phyloP scores from a whole-genome alignment of 441 rosid species.

The Euphorbia schlechtendalii region DNA sequence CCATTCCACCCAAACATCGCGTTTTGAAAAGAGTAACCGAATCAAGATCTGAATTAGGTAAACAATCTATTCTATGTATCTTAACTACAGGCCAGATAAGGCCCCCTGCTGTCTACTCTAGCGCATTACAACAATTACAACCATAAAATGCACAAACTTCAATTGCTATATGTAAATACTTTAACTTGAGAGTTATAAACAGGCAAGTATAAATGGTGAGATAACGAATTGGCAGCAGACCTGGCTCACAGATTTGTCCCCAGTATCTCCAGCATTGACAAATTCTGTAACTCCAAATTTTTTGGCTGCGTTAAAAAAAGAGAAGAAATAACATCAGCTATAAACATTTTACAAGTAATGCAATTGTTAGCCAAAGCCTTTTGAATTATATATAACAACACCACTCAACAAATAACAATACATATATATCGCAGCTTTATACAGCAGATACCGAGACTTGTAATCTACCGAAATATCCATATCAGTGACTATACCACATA shows the following conservation, averaged over 20 bases:
- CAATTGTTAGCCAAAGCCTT: slow-evolving; percentile 1
- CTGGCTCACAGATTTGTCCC: slow-evolving; percentile 51
- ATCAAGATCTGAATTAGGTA: neutral
- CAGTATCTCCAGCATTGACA: slow-evolving; percentile 41
- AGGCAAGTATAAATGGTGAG: neutral
- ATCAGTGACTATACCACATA: neutral
- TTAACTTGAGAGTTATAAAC: neutral
- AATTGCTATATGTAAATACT: neutral
- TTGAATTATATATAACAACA: neutral
- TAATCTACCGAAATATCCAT: neutral
- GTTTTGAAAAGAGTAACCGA: neutral
- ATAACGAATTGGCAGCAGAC: slow-evolving; percentile 23
- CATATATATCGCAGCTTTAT: too few relatives aligned
- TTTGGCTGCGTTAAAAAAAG: slow-evolving; percentile 32
- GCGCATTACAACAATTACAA: neutral
- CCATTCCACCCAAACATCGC: neutral
- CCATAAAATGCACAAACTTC: neutral
- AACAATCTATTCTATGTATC: neutral
- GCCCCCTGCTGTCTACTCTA: neutral
- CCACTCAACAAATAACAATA: too few relatives aligned
- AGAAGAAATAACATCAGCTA: neutral
- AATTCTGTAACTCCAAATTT: slow-evolving; percentile 68
- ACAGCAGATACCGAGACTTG: neutral
- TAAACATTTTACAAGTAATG: neutral
- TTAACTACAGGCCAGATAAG: neutral